These are phyloP conservation scores for Aristolochia contorta DNA, from an alignment of 164 flowering plant species.

Conservation along the genomic window DNA sequence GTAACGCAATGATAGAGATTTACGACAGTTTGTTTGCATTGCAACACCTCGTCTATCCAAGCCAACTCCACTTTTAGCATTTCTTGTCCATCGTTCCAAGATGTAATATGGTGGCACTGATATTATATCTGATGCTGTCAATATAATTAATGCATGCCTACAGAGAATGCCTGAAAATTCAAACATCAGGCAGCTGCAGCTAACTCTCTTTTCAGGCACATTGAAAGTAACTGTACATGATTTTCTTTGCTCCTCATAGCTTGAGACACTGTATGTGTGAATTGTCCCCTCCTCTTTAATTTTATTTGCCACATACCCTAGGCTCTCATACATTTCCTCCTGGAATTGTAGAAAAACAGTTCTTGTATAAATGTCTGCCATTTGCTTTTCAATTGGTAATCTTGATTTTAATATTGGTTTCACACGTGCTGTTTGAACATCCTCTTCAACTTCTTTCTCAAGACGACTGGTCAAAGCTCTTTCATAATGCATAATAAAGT, in stretches of 20 bases:
- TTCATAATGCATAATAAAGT: conserved; percentile 8
- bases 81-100: conserved; percentile 12
- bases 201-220: conserved; percentile 7
- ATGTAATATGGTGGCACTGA: conserved; percentile 14
- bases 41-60: conserved; percentile 10
- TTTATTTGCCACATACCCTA: conserved; percentile 9
- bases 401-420: conserved; percentile 8
- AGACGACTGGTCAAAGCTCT: conserved; percentile 5
- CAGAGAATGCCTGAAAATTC: conserved; percentile 14
- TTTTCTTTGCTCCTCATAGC: conserved; percentile 8
- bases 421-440: conserved; percentile 8
- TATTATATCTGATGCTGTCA: conserved; percentile 7
- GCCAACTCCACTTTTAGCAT: conserved; percentile 11
- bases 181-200: conserved; percentile 12
- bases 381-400: conserved; percentile 13
- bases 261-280: conserved; percentile 7
- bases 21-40: conserved; percentile 13
- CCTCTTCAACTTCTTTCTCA: conserved; percentile 12
- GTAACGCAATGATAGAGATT: conserved; percentile 12
- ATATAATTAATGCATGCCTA: conserved; percentile 13
- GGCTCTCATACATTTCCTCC: conserved; percentile 14
- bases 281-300: conserved; percentile 8
- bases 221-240: conserved; percentile 7
- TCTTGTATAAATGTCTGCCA: conserved; percentile 11
- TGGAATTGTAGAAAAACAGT: conserved; percentile 11